These are phyloP conservation scores for Letharia columbiana DNA, from an alignment of 495 filamentous ascomycete species.

Conservation along the genomic window DNA sequence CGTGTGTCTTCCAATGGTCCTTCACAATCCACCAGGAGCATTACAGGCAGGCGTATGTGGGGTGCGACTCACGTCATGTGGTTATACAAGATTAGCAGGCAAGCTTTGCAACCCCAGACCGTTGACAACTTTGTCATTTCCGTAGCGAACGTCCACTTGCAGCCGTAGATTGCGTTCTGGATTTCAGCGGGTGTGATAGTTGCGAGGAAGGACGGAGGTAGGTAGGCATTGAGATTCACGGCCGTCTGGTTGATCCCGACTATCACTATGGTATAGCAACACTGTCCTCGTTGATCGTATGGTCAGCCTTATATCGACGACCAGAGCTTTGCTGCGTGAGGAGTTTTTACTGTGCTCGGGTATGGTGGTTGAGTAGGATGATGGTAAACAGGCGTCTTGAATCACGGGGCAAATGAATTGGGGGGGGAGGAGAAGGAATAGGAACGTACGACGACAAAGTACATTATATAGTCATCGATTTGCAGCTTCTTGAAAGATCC, in stretches of 20 bases:
- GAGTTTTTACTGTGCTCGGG: neutral
- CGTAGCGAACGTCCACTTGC: constrained; percentile 46
- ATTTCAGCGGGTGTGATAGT: constrained; percentile 41
- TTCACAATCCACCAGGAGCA: neutral
- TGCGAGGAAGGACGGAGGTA: constrained; percentile 38
- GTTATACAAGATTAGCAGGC: constrained; percentile 45
- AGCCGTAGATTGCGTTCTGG: constrained; percentile 40
- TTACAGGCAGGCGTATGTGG: neutral
- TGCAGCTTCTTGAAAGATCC: constrained; percentile 40
- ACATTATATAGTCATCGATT: constrained; percentile 48
- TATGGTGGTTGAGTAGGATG: neutral
- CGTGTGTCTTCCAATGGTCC: neutral
- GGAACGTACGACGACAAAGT: constrained; percentile 37
- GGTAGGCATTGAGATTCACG: constrained; percentile 44
- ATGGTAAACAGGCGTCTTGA: neutral
- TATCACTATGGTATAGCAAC: constrained; percentile 41
- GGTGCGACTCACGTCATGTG: constrained; percentile 39
- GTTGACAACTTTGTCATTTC: constrained; percentile 37
- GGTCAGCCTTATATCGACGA: neutral
- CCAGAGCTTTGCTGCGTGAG: neutral
- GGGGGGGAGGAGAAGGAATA: neutral
- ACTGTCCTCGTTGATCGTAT: neutral
- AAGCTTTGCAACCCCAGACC: constrained; percentile 48
- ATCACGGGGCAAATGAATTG: neutral
- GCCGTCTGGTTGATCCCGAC: constrained; percentile 44